phyloP scores from a whole-genome alignment of 306 rosid species.

The Trifolium repens region DNA sequence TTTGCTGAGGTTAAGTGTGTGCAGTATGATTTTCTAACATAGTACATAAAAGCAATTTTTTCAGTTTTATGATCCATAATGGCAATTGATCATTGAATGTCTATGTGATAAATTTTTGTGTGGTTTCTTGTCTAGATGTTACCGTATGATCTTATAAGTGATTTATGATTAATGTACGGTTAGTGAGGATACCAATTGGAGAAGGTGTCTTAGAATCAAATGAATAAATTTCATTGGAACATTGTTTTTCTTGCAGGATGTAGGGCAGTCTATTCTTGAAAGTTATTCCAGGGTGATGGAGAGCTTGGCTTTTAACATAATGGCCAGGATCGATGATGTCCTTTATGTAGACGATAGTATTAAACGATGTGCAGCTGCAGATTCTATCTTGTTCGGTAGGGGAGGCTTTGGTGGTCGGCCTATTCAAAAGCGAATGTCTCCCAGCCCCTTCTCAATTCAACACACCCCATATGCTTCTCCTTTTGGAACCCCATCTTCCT shows the following conservation, averaged over 20 bases:
- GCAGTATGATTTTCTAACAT: slow-evolving; percentile 10
- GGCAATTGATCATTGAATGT: slow-evolving; percentile 4
- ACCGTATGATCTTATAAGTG: neutral
- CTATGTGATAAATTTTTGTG: neutral
- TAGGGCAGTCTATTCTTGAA: slow-evolving; percentile 95
- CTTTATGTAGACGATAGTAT: slow-evolving; percentile 80
- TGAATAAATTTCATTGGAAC: neutral
- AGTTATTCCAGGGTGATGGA: slow-evolving; percentile 98
- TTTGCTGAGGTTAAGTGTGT: neutral
- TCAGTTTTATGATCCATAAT: slow-evolving; percentile 14
- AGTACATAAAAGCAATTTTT: neutral
- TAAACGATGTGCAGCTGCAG: slow-evolving; percentile 71
- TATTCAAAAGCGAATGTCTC: slow-evolving; percentile 85
- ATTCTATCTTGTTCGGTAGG: slow-evolving; percentile 65
- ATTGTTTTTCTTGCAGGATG: slow-evolving; percentile 71
- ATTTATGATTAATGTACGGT: slow-evolving; percentile 1
- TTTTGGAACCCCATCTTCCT: slow-evolving; percentile 80
- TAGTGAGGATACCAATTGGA: neutral
- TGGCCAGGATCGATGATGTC: slow-evolving; percentile 93
- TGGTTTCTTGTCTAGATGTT: neutral
- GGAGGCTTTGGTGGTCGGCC: slow-evolving; percentile 84
- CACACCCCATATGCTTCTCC: slow-evolving; percentile 86
- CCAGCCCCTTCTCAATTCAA: slow-evolving; percentile 90
- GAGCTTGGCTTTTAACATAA: slow-evolving; percentile 94
- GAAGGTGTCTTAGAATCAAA: neutral